Base-by-base conservation (phyloP, 2,329 filamentous ascomycete species). In the Hypoxylon sp. region DNA sequence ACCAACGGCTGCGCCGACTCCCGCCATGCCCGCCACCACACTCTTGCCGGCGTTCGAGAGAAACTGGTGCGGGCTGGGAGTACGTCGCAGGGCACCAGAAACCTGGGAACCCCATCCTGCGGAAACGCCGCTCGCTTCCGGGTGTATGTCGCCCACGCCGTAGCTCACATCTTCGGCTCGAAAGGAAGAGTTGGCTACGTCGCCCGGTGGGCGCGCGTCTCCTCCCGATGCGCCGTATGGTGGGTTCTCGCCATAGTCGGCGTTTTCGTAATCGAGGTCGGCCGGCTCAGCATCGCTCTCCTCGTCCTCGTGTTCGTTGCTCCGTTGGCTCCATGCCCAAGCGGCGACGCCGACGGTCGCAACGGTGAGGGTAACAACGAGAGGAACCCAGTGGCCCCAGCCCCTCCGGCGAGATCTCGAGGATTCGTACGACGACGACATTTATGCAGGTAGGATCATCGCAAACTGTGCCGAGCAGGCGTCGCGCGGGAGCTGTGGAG, bases 321-420 rank as follows among this genome's bases (percentile, higher is more conserved):
- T 89, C 76, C 93, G 91, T 82, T 97, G 94, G 79, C 92, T 97
- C 94, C 94, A 97, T 68, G 95, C 89, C 95, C 95, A 98, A 64
- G 94, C 94, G 58, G 91, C 95, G 53, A 97, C 83, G 35, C 95
- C 94, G 61, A 92, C 90, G 22, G 95, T 94, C 68, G 95, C 95
- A 74, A 97, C 89, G 51, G 94, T 95, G 65, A 97, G 90, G 55
- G 95, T 98, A 72, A 97, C 82, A 72, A 90, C 91, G 63, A 98
- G 86, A 70, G 95, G 95, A 67, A 97, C 89, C 93, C 95, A 98
- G 82, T 97, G 95, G 77, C 91, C 88, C 82, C 93, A 88, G 73
- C 86, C 84, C 80, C 87, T 85, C 82, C 88, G 79, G 79, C 81
- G 85, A 83, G 86, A 86, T 79, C 86, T 84, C 75, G 88, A 88